Conservation (phyloP, 768 basidiomycete genomes). For the Pilatotrama ljubarskyi region DNA sequence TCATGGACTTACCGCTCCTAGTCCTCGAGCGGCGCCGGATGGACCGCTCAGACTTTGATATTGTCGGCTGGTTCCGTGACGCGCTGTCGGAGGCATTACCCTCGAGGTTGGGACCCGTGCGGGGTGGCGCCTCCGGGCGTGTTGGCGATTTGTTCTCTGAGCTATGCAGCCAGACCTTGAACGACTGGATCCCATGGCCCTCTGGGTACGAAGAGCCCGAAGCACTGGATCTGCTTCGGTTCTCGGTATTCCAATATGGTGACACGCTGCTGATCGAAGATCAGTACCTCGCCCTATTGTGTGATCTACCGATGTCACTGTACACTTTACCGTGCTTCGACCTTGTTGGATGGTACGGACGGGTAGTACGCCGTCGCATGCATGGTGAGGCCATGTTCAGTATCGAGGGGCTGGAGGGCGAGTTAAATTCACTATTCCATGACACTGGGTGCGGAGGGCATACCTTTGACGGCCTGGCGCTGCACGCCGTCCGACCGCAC, state of each 20-base stretch:
- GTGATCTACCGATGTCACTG: not conserved
- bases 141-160: too few species aligned
- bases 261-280: not conserved
- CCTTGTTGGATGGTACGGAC: not conserved
- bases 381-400: not conserved
- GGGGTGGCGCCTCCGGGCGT: too few species aligned
- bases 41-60: too few species aligned
- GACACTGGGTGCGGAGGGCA: not conserved
- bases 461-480: not conserved
- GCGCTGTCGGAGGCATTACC: too few species aligned
- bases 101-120: too few species aligned
- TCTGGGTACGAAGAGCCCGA: not conserved
- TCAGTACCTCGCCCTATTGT: not conserved
- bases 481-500: not conserved
- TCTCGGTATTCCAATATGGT: not conserved
- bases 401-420: not conserved
- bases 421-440: not conserved
- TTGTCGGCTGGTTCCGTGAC: too few species aligned
- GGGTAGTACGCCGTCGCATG: not conserved
- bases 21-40: too few species aligned
- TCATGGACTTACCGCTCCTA: too few species aligned
- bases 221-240: not conserved
- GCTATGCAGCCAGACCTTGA: too few species aligned
- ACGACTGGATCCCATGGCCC: too few species aligned
- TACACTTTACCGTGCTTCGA: not conserved